phyloP scores from a whole-genome alignment of 345 rosid genomes.

The Firmiana major region DNA sequence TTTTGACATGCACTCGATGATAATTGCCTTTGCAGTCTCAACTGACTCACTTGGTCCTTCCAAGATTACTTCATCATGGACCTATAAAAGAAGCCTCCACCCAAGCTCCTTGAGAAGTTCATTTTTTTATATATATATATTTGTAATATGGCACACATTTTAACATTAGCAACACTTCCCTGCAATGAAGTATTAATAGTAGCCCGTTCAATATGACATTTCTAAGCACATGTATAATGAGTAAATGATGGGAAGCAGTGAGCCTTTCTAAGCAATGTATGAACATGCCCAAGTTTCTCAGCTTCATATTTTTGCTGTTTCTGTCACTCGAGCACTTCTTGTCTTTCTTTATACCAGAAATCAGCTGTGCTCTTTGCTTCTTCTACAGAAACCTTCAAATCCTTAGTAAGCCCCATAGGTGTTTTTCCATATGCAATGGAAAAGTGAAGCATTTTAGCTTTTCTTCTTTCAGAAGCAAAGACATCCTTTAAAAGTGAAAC shows the following conservation, averaged over 20 bases:
- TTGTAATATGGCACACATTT: conserved; percentile 93
- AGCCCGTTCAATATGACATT: conserved; percentile 70
- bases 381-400: conserved; percentile 89
- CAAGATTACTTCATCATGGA: conserved; percentile 95
- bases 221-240: conserved; percentile 38
- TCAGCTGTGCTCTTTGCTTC: conserved; percentile 82
- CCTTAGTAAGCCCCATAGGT: conserved; percentile 69
- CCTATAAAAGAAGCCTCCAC: conserved; percentile 91
- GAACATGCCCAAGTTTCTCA: conserved; percentile 30
- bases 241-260: conserved; percentile 53
- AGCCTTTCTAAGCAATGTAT: conserved; percentile 75
- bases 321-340: conserved; percentile 87
- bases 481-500: conserved; percentile 94
- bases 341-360: conserved; percentile 90
- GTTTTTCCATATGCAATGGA: no score
- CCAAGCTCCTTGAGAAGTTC: conserved; percentile 60
- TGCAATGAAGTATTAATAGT: conserved; percentile 95
- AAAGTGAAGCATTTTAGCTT: conserved; percentile 26
- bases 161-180: conserved; percentile 99
- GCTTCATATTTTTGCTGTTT: conserved; percentile 70
- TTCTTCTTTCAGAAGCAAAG: conserved; percentile 88
- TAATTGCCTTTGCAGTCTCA: conserved; percentile 73
- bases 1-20: conserved; percentile 82
- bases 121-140: conserved; percentile 70
- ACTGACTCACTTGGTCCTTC: conserved; percentile 94